phyloP scores from a whole-genome alignment of 75 land plant species.

The Selaginella tamariscina region DNA sequence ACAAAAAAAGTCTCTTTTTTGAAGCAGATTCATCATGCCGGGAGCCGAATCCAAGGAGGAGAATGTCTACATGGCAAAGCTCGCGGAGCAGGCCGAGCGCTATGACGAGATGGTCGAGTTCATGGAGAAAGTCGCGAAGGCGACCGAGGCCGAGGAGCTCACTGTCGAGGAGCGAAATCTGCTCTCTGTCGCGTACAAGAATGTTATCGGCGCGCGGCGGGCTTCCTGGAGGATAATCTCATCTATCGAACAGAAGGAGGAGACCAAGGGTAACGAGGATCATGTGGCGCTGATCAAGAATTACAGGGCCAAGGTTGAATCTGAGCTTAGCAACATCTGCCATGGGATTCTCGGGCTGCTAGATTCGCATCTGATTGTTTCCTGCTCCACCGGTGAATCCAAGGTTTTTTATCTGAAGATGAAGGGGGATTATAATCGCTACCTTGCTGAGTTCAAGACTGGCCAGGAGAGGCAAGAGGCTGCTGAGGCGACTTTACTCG shows the following conservation, averaged over 20 bases:
- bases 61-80: slow-evolving; percentile 66
- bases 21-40: slow-evolving; percentile 1
- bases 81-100: slow-evolving; percentile 78
- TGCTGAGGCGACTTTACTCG: slow-evolving; percentile 53
- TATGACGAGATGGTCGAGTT: slow-evolving; percentile 80
- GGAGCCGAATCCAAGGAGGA: slow-evolving; percentile 28
- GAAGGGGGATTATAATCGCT: slow-evolving; percentile 77
- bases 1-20: no score
- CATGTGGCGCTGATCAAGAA: slow-evolving; percentile 46
- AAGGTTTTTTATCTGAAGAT: slow-evolving; percentile 78
- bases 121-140: slow-evolving; percentile 71
- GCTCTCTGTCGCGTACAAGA: slow-evolving; percentile 75
- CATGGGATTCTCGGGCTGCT: slow-evolving; percentile 44
- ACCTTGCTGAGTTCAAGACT: slow-evolving; percentile 55
- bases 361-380: slow-evolving; percentile 47
- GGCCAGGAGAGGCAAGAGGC: slow-evolving; percentile 63
- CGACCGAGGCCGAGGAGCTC: slow-evolving; percentile 48
- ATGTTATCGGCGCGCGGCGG: slow-evolving; percentile 58
- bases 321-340: slow-evolving; percentile 66
- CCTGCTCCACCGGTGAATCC: slow-evolving; percentile 48
- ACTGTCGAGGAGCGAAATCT: slow-evolving; percentile 68
- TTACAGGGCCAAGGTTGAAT: slow-evolving; percentile 50
- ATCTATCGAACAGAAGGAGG: slow-evolving; percentile 82
- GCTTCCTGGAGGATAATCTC: slow-evolving; percentile 80
- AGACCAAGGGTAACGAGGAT: slow-evolving; percentile 54